phyloP scores from a whole-genome alignment of 108 stramenopile genomes.

The Cyclotella cryptica region DNA sequence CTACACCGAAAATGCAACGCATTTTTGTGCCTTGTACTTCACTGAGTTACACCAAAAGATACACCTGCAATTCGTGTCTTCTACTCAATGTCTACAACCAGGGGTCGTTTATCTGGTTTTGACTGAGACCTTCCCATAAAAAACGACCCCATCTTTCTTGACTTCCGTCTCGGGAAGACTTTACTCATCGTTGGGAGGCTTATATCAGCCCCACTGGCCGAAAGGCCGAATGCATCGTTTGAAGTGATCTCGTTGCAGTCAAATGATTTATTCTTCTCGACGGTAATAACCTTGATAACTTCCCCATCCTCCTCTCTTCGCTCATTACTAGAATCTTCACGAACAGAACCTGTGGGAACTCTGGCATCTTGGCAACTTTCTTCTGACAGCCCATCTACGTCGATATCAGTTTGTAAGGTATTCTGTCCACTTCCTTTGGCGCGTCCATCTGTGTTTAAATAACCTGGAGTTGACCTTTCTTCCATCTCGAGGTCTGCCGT shows the following conservation, averaged over 20 bases:
- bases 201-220: neutral
- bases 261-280: no score
- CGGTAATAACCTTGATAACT: no score
- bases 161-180: neutral
- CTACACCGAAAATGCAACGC: no score
- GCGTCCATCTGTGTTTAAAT: no score
- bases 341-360: no score
- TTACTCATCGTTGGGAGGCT: neutral
- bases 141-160: slow-evolving; percentile 7
- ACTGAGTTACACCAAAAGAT: neutral
- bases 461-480: no score
- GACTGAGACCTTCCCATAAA: neutral
- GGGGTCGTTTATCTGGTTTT: neutral
- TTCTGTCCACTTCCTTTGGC: no score
- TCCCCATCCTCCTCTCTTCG: no score
- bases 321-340: neutral
- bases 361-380: neutral
- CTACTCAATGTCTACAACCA: neutral
- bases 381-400: neutral
- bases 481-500: no score
- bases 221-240: neutral
- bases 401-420: neutral
- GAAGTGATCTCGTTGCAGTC: no score
- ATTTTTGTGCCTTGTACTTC: neutral
- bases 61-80: neutral